Conservation (phyloP, 352 stramenopile species). For the Globisporangium recalcitrans region DNA sequence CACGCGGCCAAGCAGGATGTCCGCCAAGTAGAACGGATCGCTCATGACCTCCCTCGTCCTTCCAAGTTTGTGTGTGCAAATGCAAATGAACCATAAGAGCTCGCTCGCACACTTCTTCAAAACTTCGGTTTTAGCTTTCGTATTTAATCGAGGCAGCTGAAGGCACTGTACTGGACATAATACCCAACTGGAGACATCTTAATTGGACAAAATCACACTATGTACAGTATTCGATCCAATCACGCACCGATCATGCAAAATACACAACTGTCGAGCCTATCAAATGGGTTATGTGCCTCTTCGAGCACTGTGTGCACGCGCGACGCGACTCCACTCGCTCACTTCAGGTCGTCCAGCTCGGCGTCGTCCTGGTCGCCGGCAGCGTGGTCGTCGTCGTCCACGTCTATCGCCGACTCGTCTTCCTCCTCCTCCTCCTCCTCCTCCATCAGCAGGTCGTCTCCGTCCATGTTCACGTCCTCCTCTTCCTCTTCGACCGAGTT, state of each 20-base stretch:
- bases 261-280: neutral
- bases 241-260: slow-evolving; percentile 4
- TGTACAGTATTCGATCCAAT: slow-evolving; percentile 14
- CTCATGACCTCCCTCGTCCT: slow-evolving; percentile 40
- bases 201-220: slow-evolving; percentile 24
- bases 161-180: neutral
- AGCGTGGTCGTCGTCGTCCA: slow-evolving; percentile 36
- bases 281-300: too few species aligned
- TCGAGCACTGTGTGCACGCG: too few species aligned
- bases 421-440: slow-evolving; percentile 31
- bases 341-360: slow-evolving; percentile 17
- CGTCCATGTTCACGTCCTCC: slow-evolving; percentile 22
- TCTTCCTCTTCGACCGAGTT: slow-evolving; percentile 17
- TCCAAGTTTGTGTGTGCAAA: slow-evolving; percentile 1
- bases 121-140: neutral
- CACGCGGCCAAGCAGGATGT: slow-evolving; percentile 80
- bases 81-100: neutral
- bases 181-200: neutral
- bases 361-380: slow-evolving; percentile 16
- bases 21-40: slow-evolving; percentile 83
- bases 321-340: too few species aligned
- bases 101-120: neutral
- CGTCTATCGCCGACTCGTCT: slow-evolving; percentile 21
- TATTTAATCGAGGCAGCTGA: neutral
- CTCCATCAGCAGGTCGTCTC: slow-evolving; percentile 31